A percentile compares a stretch with the other conserved stretches of the same genome.
phyloP scores from a whole-genome alignment of 768 basidiomycete species.

The Hypholoma fasciculare region DNA sequence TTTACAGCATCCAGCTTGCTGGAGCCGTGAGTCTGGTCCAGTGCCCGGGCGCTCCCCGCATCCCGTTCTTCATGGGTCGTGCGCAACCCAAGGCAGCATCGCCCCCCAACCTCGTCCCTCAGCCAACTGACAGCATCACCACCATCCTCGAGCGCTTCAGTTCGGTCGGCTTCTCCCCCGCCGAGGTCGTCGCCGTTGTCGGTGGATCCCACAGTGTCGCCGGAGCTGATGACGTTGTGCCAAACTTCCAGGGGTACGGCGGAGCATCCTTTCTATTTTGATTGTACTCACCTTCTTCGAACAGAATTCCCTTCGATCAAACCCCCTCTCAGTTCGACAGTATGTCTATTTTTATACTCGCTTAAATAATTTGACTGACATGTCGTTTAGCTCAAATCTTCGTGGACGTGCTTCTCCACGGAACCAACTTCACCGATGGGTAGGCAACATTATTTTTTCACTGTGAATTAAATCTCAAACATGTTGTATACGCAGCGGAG shows the following conservation, averaged over 20 bases:
- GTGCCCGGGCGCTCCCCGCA: conserved; percentile 43
- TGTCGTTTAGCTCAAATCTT: no score
- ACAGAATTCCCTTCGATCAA: conserved; percentile 39
- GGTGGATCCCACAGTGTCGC: conserved; percentile 21
- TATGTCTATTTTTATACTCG: no score
- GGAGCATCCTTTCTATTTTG: no score
- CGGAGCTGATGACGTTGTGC: conserved; percentile 13
- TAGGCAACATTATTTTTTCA: conserved; percentile 13
- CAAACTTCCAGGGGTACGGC: conserved; percentile 5
- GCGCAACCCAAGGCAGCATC: conserved; percentile 30
- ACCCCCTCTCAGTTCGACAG: conserved; percentile 42
- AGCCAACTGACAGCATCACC: conserved; percentile 24
- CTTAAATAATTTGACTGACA: no score
- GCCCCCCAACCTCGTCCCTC: conserved; percentile 19
- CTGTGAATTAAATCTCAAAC: not conserved
- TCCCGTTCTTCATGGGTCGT: conserved; percentile 42
- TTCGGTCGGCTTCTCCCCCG: conserved; percentile 34
- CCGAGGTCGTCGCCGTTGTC: conserved; percentile 37
- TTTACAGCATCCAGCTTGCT: conserved; percentile 44
- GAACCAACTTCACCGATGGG: conserved; percentile 26
- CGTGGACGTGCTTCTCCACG: no score
- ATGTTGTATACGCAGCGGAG: conserved; percentile 23
- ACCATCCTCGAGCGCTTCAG: conserved; percentile 32
- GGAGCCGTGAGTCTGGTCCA: conserved; percentile 41
- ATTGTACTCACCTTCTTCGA: no score